phyloP scores from a whole-genome alignment of 192 early-diverging fungal genomes.

The Backusella circina region DNA sequence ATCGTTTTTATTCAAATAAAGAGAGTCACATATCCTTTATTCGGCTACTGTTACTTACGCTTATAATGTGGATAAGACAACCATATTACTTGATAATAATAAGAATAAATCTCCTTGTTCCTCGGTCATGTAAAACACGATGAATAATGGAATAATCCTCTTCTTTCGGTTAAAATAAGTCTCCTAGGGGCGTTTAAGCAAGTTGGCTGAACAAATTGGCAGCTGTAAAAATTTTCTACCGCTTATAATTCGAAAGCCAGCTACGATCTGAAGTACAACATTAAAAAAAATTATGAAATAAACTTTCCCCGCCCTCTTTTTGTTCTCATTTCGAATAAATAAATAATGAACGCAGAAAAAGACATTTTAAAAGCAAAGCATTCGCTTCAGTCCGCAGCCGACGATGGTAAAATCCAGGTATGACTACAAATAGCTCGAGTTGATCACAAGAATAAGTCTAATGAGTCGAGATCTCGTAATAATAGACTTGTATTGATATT shows the following conservation, averaged over 20 bases:
- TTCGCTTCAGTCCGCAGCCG: constrained; percentile 15
- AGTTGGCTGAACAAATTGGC: not conserved
- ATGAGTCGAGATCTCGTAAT: not conserved
- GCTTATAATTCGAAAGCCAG: not conserved
- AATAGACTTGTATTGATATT: constrained; percentile 26
- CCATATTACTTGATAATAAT: too few relatives aligned
- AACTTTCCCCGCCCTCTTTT: not conserved
- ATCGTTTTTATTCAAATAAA: too few relatives aligned
- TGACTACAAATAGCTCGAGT: not conserved
- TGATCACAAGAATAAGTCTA: not conserved
- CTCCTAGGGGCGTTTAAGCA: not conserved
- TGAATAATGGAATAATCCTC: not conserved
- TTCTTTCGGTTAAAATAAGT: not conserved
- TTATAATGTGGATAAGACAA: too few relatives aligned
- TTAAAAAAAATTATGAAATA: not conserved
- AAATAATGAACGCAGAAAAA: constrained; percentile 17
- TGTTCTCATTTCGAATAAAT: not conserved
- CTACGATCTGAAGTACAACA: not conserved
- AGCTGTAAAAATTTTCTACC: too few relatives aligned
- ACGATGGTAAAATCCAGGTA: constrained; percentile 15
- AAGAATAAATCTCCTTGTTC: not conserved
- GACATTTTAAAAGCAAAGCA: constrained; percentile 25
- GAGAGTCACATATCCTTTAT: too few relatives aligned
- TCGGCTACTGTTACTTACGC: not conserved
- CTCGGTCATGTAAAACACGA: not conserved